Evolutionary conservation across 164 flowering plant species (phyloP).

Genomic region (Aristolochia californica): DNA sequence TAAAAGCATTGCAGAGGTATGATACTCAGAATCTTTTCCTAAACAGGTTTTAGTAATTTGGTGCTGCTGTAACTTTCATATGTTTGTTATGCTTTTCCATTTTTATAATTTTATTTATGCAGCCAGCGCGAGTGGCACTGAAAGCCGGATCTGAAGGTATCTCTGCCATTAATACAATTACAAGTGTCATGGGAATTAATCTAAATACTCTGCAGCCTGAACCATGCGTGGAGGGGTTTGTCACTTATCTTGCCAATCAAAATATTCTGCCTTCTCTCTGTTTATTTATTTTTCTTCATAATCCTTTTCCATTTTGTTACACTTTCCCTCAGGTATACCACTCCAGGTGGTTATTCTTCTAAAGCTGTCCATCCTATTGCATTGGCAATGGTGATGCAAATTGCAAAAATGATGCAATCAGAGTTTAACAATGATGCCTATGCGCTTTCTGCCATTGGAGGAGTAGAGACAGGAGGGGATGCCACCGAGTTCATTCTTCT

Average conservation of each 20-base stretch:
- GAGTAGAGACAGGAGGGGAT: conserved; percentile 93
- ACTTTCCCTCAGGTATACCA: conserved; percentile 56
- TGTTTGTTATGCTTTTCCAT: neutral
- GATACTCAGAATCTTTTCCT: no score
- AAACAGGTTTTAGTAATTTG: no score
- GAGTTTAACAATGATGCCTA: conserved; percentile 48
- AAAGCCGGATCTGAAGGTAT: conserved; percentile 84
- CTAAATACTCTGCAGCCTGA: conserved; percentile 86
- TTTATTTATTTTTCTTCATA: neutral
- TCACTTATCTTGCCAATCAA: no score
- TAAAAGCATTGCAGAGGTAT: no score
- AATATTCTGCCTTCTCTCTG: no score
- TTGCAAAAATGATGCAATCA: conserved; percentile 86
- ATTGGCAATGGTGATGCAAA: conserved; percentile 86
- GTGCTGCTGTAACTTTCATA: neutral
- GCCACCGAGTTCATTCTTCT: conserved; percentile 98
- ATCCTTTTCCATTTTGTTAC: neutral
- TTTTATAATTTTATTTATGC: conserved; percentile 6
- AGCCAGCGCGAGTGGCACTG: conserved; percentile 87
- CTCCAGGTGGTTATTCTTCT: conserved; percentile 94
- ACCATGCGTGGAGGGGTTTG: conserved; percentile 98
- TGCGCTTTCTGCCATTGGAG: conserved; percentile 95
- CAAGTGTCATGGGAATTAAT: conserved; percentile 98
- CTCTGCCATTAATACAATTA: conserved; percentile 92
- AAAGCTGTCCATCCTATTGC: conserved; percentile 99